Base-by-base conservation (phyloP, 2,329 filamentous ascomycete genomes). In the Aspergillus aculeatus region DNA sequence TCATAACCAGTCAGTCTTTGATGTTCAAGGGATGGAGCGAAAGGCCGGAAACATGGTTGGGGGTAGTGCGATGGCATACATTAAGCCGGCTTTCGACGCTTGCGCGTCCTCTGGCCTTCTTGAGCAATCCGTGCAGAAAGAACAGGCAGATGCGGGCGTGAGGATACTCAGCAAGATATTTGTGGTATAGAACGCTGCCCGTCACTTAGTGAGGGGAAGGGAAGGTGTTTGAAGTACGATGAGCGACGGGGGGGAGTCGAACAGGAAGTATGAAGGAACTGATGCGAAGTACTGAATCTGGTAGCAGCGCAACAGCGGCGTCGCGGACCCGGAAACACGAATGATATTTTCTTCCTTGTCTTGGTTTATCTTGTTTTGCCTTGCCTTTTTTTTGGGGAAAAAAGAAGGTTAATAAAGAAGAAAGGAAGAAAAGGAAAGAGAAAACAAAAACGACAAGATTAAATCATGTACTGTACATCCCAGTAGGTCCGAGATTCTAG, bases 51-150 rank as follows among this genome's bases (percentile, higher is more conserved):
- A 56, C 52, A 44, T 41, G 54, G 61, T 23, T 54, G 56, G 35
- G n/a, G 38, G 2, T 16, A 44, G 7, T 44, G 4, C 50, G 26
- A 6, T 52, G 50, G 50, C 44, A 63, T 63, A 59, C 61, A 55
- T 47, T 50, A 16, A 41, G 53, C 32, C 52, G 47, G 35, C 29
- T 47, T 23, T 60, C 50, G 23, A 41, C 14, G 19, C 47, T 47
- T 24, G 49, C 51, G 41, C 29, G 19, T 31, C 53, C n/a, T 41
- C 24, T 23, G 32, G 23, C n/a, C 24, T 47, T 47, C 6, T 9
- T 26, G 23, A 35, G 6, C 48, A 31, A n/a, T 11, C 21, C 29
- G 16, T 16, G 32, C 11, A 35, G 4, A 35, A 4, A 35, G 2
- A 35, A 44, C 6, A 44, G 38, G 16, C 38, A 44, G 38, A 19